Base-by-base conservation (phyloP, 768 basidiomycete genomes). In the Leccinum barrowsii region DNA sequence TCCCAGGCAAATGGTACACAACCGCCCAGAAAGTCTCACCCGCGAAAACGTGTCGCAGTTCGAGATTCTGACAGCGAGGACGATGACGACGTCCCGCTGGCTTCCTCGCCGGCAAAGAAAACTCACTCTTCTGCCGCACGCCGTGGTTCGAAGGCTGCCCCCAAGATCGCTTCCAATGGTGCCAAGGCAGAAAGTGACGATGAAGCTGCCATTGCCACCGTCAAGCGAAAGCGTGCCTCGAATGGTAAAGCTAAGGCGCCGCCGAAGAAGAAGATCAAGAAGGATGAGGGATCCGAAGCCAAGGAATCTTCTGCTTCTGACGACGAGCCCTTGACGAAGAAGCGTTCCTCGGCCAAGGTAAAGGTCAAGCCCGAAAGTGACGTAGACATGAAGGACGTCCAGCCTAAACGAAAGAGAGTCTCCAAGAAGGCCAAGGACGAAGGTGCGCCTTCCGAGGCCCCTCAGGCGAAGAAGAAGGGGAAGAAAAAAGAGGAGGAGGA, bases 21-120 rank as follows among this genome's bases (percentile, higher is more conserved):
- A 70, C 62, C 71, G 60, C 73, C 65, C 56, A 49, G 48, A 17
- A 73, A 65, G 57, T 63, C 72, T 46, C 68, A 60, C 55, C 68
- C 59, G 21, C 63, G 70, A 59, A 92, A 91, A 75, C 83, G 86
- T 68, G 87, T 77, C 24, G 69, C 75, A 26, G 78, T 79, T 59
- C 77, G 76, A 21, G 81, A 82, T 15, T 78, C 68, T 58, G 81
- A 85, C 52, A 87, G 85, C 28, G 87, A 85, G 59, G 88, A 89
- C 49, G 72, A 69, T 5, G 87, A 91, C 62, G 88, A 90, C 56
- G 77, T 76, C 17, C 88, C 87, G 54, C 80, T 90, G 40, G 85
- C 88, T 51, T 87, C 88, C 26, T 89, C 90, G 40, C 88, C 87
- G 19, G 78, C 75, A 4, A 90, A 89, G 73, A 74, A 74, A 56